A percentile compares a stretch with the other conserved stretches of the same genome.
Conservation (phyloP, 2,329 filamentous ascomycete species). For the Fusarium burgessii region DNA sequence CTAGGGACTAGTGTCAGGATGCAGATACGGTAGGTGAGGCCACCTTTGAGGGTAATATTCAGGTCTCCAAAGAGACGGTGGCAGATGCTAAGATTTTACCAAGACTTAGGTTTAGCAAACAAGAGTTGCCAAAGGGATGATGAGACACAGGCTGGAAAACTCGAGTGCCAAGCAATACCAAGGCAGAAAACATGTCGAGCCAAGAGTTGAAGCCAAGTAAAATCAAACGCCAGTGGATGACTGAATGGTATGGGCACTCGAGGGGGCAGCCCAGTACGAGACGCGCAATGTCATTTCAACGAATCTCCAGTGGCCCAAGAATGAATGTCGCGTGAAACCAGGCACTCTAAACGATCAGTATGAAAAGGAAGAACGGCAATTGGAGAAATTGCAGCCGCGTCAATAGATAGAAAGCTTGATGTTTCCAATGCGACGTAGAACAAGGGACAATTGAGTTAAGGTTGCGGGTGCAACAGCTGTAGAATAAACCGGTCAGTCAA, state of each 20-base stretch:
- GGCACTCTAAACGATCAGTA: not conserved
- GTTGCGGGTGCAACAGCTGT: conserved; percentile 8
- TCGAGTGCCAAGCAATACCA: conserved; percentile 36
- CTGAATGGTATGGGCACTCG: conserved; percentile 5
- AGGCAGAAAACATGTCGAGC: conserved; percentile 34
- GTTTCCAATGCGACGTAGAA: not conserved
- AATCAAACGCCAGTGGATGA: conserved; percentile 29
- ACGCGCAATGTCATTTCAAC: not conserved
- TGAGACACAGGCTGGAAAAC: conserved; percentile 29
- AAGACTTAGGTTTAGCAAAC: conserved; percentile 16
- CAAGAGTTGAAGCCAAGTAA: conserved; percentile 36
- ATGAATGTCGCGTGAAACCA: not conserved
- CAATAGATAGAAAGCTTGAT: conserved; percentile 12
- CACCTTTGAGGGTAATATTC: conserved; percentile 7
- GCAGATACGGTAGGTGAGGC: conserved; percentile 21
- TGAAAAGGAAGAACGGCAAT: not conserved
- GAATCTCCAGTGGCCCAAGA: not conserved
- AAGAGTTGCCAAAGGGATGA: conserved; percentile 29
- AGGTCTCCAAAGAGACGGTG: conserved; percentile 10
- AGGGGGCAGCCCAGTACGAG: not conserved
- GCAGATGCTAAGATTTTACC: conserved; percentile 28
- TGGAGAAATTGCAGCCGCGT: conserved; percentile 3
- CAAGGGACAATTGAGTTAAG: conserved; percentile 15
- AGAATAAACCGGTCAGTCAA: not conserved
- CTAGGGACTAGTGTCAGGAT: conserved; percentile 10